Base-by-base conservation (phyloP, 2,329 filamentous ascomycete species). In the Cadophora malorum region DNA sequence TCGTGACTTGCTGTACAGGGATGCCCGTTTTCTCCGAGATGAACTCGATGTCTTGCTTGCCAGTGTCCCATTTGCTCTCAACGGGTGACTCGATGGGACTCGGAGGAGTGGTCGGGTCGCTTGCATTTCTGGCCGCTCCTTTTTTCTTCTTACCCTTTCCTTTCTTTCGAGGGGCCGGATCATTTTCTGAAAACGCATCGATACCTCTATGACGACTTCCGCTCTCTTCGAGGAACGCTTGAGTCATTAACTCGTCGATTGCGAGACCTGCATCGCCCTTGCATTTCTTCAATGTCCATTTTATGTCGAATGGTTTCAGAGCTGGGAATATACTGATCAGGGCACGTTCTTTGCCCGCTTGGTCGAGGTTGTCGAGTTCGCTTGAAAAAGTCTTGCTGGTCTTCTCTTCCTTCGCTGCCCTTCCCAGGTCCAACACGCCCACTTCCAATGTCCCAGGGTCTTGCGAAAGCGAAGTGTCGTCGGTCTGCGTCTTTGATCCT, bases 221-320 rank as follows among this genome's bases (percentile, higher is more conserved):
- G 0, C 83, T 85, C 66, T 93, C 88, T 67, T 93, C 88, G 4
- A 97, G 88, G 75, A 90, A 93, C 23, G 91, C 88, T 16, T 93
- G 84, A 72, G 91, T 96, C 38, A 97, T 84, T 14, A 98, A 82
- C 67, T 93, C 89, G 74, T 97, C 93, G 70, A 96, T 89, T 1
- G 93, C 88, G 16, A 84, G 83, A 67, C 89, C 86, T 49, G 92
- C 86, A 71, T 93, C 87, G 0, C 90, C 87, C 12, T 86, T 83
- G 35, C 84, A 87, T 74, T 92, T 92, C 71, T 86, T 87, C 62
- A 97, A 79, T 0, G 89, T 87, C 70, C 89, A 86, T 52, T 82
- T 81, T 33, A 97, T 84, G 52, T 92, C 90, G 59, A 89, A 87
- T 0, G 81, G 81, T 58, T 89, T 90, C 52, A 94, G 82, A 0